Evolutionary conservation across 768 basidiomycete genomes (phyloP).

Genomic region (Lentinula guzmanii): DNA sequence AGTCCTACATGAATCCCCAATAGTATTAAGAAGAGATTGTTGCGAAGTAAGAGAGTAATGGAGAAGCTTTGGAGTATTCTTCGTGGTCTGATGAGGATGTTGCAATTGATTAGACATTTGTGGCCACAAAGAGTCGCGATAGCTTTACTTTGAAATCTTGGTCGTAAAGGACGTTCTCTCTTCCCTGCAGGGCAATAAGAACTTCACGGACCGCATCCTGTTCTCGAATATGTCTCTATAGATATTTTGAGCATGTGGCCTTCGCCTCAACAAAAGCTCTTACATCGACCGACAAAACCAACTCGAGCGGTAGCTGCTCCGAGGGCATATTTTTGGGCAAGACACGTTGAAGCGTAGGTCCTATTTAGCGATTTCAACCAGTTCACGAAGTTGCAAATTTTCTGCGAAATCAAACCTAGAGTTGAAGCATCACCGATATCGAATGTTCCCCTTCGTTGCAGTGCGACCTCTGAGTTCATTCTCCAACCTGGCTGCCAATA

Average conservation of each 20-base stretch:
- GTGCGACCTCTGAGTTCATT: constrained; percentile 9
- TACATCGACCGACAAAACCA: constrained; percentile 1
- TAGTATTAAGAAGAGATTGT: constrained; percentile 52
- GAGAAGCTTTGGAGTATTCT: constrained; percentile 51
- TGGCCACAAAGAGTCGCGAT: not conserved
- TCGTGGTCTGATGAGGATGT: constrained; percentile 31
- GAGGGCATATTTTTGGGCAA: not conserved
- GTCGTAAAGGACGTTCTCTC: constrained; percentile 50
- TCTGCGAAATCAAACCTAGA: constrained; percentile 38
- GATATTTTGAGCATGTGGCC: not conserved
- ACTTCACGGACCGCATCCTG: constrained; percentile 74
- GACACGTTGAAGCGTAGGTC: constrained; percentile 11
- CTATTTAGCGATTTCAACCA: not conserved
- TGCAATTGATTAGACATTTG: not conserved
- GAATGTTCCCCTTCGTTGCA: constrained; percentile 32
- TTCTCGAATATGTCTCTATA: constrained; percentile 66
- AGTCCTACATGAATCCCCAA: constrained; percentile 55
- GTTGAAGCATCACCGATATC: constrained; percentile 69
- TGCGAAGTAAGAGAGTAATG: constrained; percentile 68
- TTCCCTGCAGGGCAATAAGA: constrained; percentile 70
- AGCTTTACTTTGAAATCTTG: constrained; percentile 24
- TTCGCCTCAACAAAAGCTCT: not conserved
- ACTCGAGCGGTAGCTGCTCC: not conserved
- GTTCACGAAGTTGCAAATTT: not conserved
- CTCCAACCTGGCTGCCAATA: constrained; percentile 74